Conservation (phyloP, 805 yeast genomes). For the Barnettozyma vustinii region DNA sequence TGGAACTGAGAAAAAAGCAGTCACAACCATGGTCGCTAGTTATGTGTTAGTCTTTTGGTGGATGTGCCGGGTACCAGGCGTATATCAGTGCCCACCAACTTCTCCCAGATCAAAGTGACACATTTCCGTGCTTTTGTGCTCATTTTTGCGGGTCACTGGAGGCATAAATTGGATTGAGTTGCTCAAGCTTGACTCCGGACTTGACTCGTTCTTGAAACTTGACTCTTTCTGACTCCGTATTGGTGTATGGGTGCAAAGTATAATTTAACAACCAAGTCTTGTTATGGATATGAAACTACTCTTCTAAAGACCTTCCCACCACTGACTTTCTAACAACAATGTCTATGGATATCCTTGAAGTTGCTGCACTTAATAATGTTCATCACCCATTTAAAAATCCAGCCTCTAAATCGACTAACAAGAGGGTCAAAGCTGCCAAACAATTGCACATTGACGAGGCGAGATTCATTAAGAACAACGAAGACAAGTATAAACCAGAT, state of each 20-base stretch:
- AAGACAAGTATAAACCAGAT: constrained; percentile 32
- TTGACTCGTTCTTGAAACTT: neutral
- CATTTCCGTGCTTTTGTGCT: neutral
- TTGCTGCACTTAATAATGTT: constrained; percentile 13
- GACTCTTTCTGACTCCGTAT: neutral
- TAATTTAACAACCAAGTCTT: too few species aligned
- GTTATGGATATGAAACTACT: too few species aligned
- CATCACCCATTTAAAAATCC: constrained; percentile 58
- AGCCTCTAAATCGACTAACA: constrained; percentile 42
- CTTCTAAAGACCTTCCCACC: too few species aligned
- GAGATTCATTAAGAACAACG: constrained; percentile 45
- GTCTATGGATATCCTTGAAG: constrained; percentile 10
- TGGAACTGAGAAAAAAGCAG: constrained; percentile 1
- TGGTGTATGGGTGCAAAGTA: neutral
- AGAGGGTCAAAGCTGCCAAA: constrained; percentile 67
- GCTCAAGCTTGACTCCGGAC: neutral
- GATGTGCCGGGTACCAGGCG: neutral
- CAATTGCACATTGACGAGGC: constrained; percentile 76
- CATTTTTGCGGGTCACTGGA: neutral
- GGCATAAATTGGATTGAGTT: neutral
- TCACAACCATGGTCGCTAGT: constrained; percentile 3
- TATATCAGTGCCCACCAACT: neutral
- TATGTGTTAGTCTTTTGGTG: neutral
- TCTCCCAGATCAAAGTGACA: constrained; percentile 3
- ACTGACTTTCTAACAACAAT: neutral